Base-by-base conservation (phyloP, 1,284 basidiomycete genomes). In the Trichosporon coremiiforme region DNA sequence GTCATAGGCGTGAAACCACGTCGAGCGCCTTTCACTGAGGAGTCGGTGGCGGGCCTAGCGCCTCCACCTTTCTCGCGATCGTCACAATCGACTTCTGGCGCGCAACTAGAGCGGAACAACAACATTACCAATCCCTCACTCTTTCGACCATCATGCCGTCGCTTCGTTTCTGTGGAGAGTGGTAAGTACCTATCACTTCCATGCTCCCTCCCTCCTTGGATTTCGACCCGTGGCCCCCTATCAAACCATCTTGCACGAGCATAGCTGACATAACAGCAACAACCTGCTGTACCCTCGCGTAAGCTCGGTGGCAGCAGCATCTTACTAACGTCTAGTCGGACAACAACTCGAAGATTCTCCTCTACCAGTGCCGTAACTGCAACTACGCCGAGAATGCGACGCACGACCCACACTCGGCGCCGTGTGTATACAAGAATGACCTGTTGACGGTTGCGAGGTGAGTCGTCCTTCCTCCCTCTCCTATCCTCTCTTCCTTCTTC, bases 361-460 rank as follows among this genome's bases (percentile, higher is more conserved):
- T 96, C 69, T 96, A 95, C 78, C 92, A 91, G 3, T 99, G 96
- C 83, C 88, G 95, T 64, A 98, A 97, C 81, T 99, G 96, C 84
- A 85, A 87, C 17, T 95, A 92, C 82, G 90, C 92, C 73, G 93
- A 97, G 83, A 89, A 91, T 75, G 91, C 91, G 15, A 53, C 67
- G 4, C 55, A 75, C 25, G 77, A 80, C 50, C 69, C 71, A 9
- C 89, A 91, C 25, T 93, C 94, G 83, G 91, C 90, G 76, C 91
- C 92, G 75, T 80, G 82, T 65, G 95, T 98, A 9, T 99, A 96
- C 82, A 87, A 90, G 78, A 97, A 99, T 74, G 96, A 98, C 85
- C 84, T 98, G 85, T 86, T 98, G 79, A 96, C 93, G 0, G 91
- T 96, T 31, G 94, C 91, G 76, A 95, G 93, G 95, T 96, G 82